Percentiles rank a stretch among this genome's conserved stretches.
These are phyloP conservation scores for Sporothrix schenckii DNA, from an alignment of 2,329 filamentous ascomycete genomes.

Conservation along the genomic window DNA sequence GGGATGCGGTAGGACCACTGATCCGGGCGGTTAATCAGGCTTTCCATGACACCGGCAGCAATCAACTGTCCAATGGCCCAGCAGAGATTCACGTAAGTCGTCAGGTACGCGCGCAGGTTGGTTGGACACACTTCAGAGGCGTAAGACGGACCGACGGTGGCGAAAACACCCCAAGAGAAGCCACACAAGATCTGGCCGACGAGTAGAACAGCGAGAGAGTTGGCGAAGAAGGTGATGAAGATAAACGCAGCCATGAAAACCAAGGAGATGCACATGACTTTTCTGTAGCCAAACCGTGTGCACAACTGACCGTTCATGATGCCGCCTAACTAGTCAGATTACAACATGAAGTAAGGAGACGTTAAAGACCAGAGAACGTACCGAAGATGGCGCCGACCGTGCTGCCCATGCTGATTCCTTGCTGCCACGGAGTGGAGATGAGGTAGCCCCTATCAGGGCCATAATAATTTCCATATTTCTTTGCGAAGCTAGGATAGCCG, in stretches of 20 bases:
- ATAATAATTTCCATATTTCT: constrained; percentile 40
- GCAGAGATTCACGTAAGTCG: constrained; percentile 52
- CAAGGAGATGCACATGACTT: constrained; percentile 50
- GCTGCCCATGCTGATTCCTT: constrained; percentile 46
- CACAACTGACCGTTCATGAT: constrained; percentile 54
- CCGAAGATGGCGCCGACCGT: constrained; percentile 54
- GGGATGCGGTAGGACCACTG: constrained; percentile 49
- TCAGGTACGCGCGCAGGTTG: constrained; percentile 45
- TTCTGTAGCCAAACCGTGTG: constrained; percentile 49
- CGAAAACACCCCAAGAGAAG: constrained; percentile 40
- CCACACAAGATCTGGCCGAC: constrained; percentile 52
- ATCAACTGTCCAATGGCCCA: constrained; percentile 48
- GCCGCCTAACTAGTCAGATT: neutral
- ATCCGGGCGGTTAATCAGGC: constrained; percentile 41
- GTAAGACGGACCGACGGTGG: constrained; percentile 49
- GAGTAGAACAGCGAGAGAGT: constrained; percentile 45
- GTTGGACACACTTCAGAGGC: constrained; percentile 45
- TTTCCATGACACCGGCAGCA: constrained; percentile 48
- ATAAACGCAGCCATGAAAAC: constrained; percentile 49
- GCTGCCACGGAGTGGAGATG: constrained; percentile 55
- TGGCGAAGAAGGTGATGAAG: constrained; percentile 53
- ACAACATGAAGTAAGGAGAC: neutral
- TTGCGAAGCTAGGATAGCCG: constrained; percentile 36
- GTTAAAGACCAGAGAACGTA: constrained; percentile 35
- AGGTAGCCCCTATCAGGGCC: constrained; percentile 42